These are phyloP conservation scores for Boeremia lycopersici DNA, from an alignment of 2,329 filamentous ascomycete genomes.

Conservation along the genomic window DNA sequence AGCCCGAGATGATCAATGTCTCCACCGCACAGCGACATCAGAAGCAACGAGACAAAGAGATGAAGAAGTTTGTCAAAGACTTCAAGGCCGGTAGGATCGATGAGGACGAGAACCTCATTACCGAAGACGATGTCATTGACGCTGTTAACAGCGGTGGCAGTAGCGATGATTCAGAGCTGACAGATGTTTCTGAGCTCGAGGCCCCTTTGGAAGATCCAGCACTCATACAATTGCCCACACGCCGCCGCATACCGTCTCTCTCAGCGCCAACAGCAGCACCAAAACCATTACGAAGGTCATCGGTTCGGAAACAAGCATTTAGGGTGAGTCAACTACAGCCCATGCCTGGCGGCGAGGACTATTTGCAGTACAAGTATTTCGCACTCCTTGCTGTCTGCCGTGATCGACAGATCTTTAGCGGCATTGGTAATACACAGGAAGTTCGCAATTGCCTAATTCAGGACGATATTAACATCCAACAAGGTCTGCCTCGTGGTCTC, in stretches of 20 bases:
- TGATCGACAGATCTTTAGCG: slow-evolving; percentile 19
- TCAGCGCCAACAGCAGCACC: not conserved
- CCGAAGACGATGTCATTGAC: not conserved
- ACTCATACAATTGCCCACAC: not conserved
- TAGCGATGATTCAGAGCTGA: not conserved
- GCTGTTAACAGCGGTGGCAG: not conserved
- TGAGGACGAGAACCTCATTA: slow-evolving; percentile 17
- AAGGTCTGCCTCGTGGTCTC: slow-evolving; percentile 13
- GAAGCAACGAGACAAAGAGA: slow-evolving; percentile 16
- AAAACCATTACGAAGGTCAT: not conserved
- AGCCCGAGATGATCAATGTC: slow-evolving; percentile 3
- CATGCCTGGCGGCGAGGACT: slow-evolving; percentile 9
- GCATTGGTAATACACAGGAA: slow-evolving; percentile 8
- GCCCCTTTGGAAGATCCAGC: not conserved
- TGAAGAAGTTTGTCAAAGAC: slow-evolving; percentile 21
- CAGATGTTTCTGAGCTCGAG: not conserved
- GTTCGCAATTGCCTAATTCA: slow-evolving; percentile 25
- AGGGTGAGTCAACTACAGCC: slow-evolving; percentile 1
- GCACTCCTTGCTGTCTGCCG: slow-evolving; percentile 23
- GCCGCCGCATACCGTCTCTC: too few species aligned
- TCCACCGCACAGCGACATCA: slow-evolving; percentile 22
- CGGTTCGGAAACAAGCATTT: not conserved
- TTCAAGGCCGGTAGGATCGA: slow-evolving; percentile 28
- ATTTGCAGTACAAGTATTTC: slow-evolving; percentile 22
- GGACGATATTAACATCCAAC: slow-evolving; percentile 24